Evolutionary conservation across 257 asterid species (phyloP).

Genomic region (Vinca minor): DNA sequence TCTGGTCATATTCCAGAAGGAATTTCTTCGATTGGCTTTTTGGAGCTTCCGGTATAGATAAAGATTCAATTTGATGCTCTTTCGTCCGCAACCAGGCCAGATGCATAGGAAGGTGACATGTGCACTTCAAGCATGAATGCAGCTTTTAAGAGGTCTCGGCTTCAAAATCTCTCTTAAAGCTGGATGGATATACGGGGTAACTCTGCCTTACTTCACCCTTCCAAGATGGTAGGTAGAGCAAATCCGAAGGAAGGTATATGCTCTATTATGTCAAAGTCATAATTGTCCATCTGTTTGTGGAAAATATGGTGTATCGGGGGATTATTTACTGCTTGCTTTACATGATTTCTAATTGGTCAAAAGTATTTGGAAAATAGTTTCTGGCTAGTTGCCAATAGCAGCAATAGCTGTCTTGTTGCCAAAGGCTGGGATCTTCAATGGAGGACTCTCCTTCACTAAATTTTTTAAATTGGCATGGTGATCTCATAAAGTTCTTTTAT

Average conservation of each 20-base stretch:
- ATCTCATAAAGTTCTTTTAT: too few relatives aligned
- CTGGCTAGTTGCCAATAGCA: too few relatives aligned
- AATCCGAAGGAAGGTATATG: too few relatives aligned
- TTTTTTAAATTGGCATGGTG: too few relatives aligned
- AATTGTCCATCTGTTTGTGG: background rate
- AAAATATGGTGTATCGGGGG: background rate
- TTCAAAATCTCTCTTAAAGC: background rate
- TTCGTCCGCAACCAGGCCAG: background rate
- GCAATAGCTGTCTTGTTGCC: too few relatives aligned
- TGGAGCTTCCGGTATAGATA: background rate
- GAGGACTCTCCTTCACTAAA: too few relatives aligned
- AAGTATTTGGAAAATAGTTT: background rate
- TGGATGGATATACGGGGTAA: too few relatives aligned
- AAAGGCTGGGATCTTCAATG: too few relatives aligned
- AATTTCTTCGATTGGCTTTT: background rate
- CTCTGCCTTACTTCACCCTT: too few relatives aligned
- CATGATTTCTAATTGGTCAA: background rate
- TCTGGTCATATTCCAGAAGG: background rate
- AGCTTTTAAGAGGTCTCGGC: background rate
- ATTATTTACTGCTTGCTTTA: background rate
- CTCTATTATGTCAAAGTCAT: too few relatives aligned
- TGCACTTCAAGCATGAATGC: background rate
- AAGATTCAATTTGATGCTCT: background rate
- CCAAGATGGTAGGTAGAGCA: too few relatives aligned
- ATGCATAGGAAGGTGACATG: too few relatives aligned